These are phyloP conservation scores for Pyracantha coccinea DNA, from an alignment of 331 rosid genomes.

Conservation along the genomic window DNA sequence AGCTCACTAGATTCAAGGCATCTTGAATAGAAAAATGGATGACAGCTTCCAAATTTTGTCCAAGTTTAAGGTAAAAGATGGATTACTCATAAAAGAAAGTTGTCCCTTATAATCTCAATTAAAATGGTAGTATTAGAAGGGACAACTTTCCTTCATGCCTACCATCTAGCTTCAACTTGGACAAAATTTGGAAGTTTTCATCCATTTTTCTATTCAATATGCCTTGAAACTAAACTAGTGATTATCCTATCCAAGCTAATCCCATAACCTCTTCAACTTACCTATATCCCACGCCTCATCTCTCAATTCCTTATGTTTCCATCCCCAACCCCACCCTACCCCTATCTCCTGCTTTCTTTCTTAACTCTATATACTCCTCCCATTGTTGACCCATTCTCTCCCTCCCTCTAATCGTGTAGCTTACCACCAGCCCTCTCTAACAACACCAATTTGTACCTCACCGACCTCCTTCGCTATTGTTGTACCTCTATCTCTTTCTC, in stretches of 20 bases:
- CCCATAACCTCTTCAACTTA: background rate
- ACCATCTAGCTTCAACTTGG: background rate
- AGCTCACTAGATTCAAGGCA: background rate
- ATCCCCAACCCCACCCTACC: background rate
- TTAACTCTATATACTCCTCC: background rate
- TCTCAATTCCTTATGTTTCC: background rate
- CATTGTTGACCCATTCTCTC: background rate
- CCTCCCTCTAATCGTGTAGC: background rate
- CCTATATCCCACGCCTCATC: background rate
- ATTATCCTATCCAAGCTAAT: background rate
- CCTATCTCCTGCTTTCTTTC: background rate
- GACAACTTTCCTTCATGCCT: background rate
- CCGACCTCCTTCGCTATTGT: too few relatives aligned
- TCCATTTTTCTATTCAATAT: background rate
- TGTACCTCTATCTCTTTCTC: too few relatives aligned
- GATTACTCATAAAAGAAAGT: background rate
- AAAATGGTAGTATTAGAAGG: background rate
- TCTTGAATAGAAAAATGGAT: background rate
- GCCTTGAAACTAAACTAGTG: background rate
- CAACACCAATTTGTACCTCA: too few relatives aligned
- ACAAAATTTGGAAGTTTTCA: background rate
- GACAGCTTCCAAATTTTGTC: background rate
- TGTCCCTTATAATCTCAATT: background rate
- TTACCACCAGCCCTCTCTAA: too few relatives aligned
- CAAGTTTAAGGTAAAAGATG: background rate